Conservation (phyloP, 2,329 filamentous ascomycete genomes). For the Berkeleyomyces rouxiae region DNA sequence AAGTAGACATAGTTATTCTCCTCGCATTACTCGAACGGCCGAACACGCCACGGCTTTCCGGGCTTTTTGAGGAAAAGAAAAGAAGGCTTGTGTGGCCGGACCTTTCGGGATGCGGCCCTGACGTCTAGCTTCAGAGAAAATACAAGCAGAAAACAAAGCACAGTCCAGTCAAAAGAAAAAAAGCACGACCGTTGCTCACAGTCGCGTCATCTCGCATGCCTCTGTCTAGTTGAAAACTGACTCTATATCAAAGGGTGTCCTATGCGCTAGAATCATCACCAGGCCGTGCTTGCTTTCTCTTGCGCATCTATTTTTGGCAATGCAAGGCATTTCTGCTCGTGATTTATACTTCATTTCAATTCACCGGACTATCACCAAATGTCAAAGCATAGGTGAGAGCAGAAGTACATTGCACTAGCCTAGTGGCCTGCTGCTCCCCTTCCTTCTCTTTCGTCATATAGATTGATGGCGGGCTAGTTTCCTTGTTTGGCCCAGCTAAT, state of each 20-base stretch:
- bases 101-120: no score
- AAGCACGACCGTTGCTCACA: neutral
- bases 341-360: neutral
- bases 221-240: neutral
- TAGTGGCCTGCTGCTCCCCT: neutral
- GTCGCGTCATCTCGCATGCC: neutral
- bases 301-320: neutral
- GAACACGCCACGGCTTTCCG: no score
- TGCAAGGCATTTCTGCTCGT: neutral
- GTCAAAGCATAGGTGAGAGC: neutral
- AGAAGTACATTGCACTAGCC: neutral
- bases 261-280: neutral
- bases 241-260: neutral
- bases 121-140: no score
- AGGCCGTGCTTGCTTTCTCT: neutral
- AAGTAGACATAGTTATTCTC: no score
- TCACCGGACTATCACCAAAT: neutral
- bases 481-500: neutral
- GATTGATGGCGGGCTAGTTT: neutral
- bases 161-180: neutral
- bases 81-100: no score
- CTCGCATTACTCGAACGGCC: no score
- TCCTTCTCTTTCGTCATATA: neutral
- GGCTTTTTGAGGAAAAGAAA: no score
- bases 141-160: neutral